These are phyloP conservation scores for Candida ponderosae DNA, from an alignment of 805 yeast species.

Conservation along the genomic window DNA sequence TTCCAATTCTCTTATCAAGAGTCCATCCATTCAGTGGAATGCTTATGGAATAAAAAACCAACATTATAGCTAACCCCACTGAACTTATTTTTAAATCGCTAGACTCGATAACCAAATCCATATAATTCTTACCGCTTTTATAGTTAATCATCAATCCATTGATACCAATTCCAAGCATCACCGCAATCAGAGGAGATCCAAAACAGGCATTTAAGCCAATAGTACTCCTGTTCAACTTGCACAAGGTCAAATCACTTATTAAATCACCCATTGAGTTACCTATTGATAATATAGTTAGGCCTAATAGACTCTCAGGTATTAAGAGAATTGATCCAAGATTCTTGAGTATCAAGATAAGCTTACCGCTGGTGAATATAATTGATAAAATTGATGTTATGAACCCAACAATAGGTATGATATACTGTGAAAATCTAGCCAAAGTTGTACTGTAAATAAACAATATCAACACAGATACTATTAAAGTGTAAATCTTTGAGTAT, in stretches of 20 bases:
- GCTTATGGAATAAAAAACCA: slow-evolving; percentile 13
- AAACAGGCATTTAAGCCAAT: slow-evolving; percentile 96
- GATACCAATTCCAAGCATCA: slow-evolving; percentile 73
- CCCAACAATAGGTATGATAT: slow-evolving; percentile 38
- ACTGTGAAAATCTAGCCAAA: neutral
- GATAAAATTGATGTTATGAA: slow-evolving; percentile 60
- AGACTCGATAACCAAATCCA: slow-evolving; percentile 10
- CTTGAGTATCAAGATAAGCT: slow-evolving; percentile 57
- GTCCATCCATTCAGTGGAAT: slow-evolving; percentile 17
- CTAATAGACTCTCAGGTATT: slow-evolving; percentile 66
- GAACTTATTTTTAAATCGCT: slow-evolving; percentile 15
- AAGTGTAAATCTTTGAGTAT: neutral
- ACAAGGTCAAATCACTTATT: slow-evolving; percentile 74
- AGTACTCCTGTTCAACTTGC: slow-evolving; percentile 71
- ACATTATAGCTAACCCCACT: slow-evolving; percentile 13
- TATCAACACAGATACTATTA: neutral
- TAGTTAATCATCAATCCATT: slow-evolving; percentile 48
- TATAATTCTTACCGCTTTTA: neutral
- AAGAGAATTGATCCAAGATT: slow-evolving; percentile 47
- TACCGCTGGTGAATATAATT: slow-evolving; percentile 64
- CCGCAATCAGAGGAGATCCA: slow-evolving; percentile 82
- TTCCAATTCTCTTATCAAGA: slow-evolving; percentile 18
- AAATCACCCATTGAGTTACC: slow-evolving; percentile 93
- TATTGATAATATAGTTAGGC: slow-evolving; percentile 81
- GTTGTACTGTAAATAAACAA: neutral